Base-by-base conservation (phyloP, 2,329 filamentous ascomycete genomes). In the Sporothrix inflata region DNA sequence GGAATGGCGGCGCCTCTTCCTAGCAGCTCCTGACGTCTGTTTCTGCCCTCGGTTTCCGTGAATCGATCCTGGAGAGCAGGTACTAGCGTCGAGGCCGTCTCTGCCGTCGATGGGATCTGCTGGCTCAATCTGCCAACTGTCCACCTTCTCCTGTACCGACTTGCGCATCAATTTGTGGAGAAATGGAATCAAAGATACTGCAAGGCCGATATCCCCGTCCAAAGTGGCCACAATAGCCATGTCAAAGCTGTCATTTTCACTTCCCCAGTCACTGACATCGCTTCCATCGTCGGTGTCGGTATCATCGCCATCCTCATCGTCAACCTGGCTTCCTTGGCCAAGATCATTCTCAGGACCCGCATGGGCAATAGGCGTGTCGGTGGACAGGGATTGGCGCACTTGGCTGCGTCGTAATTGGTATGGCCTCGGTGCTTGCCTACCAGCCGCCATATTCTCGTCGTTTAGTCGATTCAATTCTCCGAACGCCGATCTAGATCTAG, bases 151-250 rank as follows among this genome's bases (percentile, higher is more conserved):
- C 40, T 74, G 71, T 2, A 76, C 61, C 1, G 74, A 71, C 12
- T 74, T 70, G 12, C 71, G 75, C 51, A 76, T 66, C 34, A 77
- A 73, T 12, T 71, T 70, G 68, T 78, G 75, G 4, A 78, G 60
- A 9, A 76, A 53, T 0, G 77, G 77, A 24, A 78, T 77, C 38
- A 78, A 67, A 55, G 71, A 75, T 0, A 76, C 76, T 1, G 77
- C 77, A 1, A 78, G 74, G 4, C 69, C 71, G 16, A 77, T 68
- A 34, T 78, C 75, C 3, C 76, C 75, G 34, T 76, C 74, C 7
- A 78, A 73, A 0, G 75, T 76, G 1, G 75, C 74, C 57, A 78
- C 75, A 14, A 78, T 73, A 8, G 75, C 73, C 0, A 73, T 74
- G 53, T 78, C 77, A 12, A 78, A 61, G 16, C 75, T 76, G 40